These are phyloP conservation scores for Glycine tomentella DNA, from an alignment of 306 rosid genomes.

Conservation along the genomic window DNA sequence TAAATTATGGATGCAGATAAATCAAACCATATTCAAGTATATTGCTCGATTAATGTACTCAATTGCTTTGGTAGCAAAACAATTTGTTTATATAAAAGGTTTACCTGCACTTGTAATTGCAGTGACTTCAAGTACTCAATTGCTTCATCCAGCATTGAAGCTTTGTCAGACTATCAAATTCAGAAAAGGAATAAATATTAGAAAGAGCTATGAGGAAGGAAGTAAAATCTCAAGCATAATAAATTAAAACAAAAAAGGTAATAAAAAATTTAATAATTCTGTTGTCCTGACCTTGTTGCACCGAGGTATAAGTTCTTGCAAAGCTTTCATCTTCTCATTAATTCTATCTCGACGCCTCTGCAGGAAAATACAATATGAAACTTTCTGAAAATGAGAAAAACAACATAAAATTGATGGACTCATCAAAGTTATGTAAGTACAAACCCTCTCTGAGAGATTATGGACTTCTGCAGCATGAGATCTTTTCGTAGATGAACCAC, in stretches of 20 bases:
- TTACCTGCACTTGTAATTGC: slow-evolving; percentile 88
- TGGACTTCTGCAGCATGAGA: slow-evolving; percentile 89
- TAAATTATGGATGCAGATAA: slow-evolving; percentile 12
- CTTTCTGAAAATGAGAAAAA: slow-evolving; percentile 20
- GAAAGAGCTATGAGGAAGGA: neutral
- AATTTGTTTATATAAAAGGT: neutral
- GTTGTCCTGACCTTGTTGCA: slow-evolving; percentile 85
- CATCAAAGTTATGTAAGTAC: slow-evolving; percentile 19
- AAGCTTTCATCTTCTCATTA: slow-evolving; percentile 84
- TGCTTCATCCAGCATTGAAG: slow-evolving; percentile 95
- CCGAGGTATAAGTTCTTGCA: slow-evolving; percentile 88
- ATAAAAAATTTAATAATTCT: neutral
- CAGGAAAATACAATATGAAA: slow-evolving; percentile 37
- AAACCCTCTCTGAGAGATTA: slow-evolving; percentile 92
- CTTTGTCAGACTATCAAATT: slow-evolving; percentile 79
- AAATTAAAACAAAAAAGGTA: neutral
- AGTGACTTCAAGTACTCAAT: slow-evolving; percentile 87
- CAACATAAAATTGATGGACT: slow-evolving; percentile 1
- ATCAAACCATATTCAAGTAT: neutral
- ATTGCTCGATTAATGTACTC: slow-evolving; percentile 2
- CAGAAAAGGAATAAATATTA: slow-evolving; percentile 17
- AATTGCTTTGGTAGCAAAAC: slow-evolving; percentile 3
- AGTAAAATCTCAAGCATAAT: slow-evolving; percentile 10
- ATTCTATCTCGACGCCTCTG: slow-evolving; percentile 95
- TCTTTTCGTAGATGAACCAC: slow-evolving; percentile 68